Base-by-base conservation (phyloP, 1,139 yeast genomes). In the Arxiozyma slooffiae region DNA sequence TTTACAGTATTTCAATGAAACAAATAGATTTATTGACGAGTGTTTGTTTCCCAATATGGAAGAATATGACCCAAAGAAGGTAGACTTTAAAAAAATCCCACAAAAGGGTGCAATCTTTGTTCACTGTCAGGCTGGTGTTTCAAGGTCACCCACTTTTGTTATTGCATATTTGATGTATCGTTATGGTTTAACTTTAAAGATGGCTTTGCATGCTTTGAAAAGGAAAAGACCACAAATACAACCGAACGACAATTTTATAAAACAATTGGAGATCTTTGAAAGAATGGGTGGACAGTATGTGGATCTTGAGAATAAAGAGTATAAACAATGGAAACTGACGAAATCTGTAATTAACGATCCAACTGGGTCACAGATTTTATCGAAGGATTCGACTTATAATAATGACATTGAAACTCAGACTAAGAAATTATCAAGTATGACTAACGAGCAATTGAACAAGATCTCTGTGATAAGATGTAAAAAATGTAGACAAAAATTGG, bases 81-180 rank as follows among this genome's bases (percentile, higher is more conserved):
- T 67, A 1, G 63, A 64, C 38, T 70, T 67, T 17, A 67, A 69
- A 52, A 63, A 63, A 18, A 66, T 68, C 48, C 72, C 75, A 49
- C 85, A 79, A 53, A 61, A 62, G 53, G 75, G 75, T 1, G 62
- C 63, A 14, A 70, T 84, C 0, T 69, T 81, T 46, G 71, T 85
- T 6, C 87, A 84, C 62, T 85, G 94, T 64, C 87, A 89, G 51
- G 96, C 96, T 34, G 98, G 98, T 1, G 78, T 81, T 26, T 86
- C 96, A 2, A 71, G 98, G 56, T 84, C 96, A 1, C 87, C 80
- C 0, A 71, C 95, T 0, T 72, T 88, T 36, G 71, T 81, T 16
- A 74, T 82, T 41, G 95, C 95, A 1, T 92, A 84, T 64, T 67
- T 92, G 54, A 89, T 92, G 94, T 78, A 79, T 61, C 76, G 79